Percentiles rank a stretch among this genome's conserved stretches.
Conservation (phyloP, 2,329 filamentous ascomycete species). For the Talaromyces pinophilus region DNA sequence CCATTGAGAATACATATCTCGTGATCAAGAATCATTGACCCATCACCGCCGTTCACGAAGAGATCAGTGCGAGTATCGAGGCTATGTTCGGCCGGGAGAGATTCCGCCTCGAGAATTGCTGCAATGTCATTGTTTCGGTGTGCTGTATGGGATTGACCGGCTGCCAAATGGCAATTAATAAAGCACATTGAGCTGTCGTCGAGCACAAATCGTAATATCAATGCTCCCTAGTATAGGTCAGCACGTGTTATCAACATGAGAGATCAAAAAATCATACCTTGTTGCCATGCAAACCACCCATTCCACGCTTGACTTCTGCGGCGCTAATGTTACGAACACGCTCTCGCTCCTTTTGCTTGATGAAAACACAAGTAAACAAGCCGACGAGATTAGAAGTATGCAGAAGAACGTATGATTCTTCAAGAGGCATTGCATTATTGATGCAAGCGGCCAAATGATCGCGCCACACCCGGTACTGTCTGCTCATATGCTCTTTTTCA, state of each 20-base stretch:
- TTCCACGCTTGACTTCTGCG: conserved; percentile 89
- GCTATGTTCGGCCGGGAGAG: conserved; percentile 73
- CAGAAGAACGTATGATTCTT: conserved; percentile 78
- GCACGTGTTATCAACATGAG: background rate
- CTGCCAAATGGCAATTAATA: conserved; percentile 94
- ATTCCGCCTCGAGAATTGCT: conserved; percentile 76
- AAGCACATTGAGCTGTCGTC: conserved; percentile 96
- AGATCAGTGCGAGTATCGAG: conserved; percentile 69
- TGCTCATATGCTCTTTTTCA: conserved; percentile 86
- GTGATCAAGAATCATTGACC: conserved; percentile 91
- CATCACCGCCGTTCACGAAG: conserved; percentile 90
- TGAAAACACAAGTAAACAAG: conserved; percentile 93
- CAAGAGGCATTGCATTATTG: conserved; percentile 76
- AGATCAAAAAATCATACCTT: conserved; percentile 56
- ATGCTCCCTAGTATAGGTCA: conserved; percentile 62
- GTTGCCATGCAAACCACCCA: conserved; percentile 94
- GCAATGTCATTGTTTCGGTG: conserved; percentile 91
- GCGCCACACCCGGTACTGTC: conserved; percentile 95
- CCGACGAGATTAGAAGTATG: conserved; percentile 90
- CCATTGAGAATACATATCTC: conserved; percentile 97
- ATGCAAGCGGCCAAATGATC: conserved; percentile 82
- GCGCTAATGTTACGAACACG: conserved; percentile 76
- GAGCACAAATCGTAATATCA: conserved; percentile 86
- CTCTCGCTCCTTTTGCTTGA: conserved; percentile 74
- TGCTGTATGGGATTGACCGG: conserved; percentile 85